Percentiles rank a stretch among this genome's conserved stretches.
phyloP scores from a whole-genome alignment of 305 asterid species.

The Rubia peregrina region DNA sequence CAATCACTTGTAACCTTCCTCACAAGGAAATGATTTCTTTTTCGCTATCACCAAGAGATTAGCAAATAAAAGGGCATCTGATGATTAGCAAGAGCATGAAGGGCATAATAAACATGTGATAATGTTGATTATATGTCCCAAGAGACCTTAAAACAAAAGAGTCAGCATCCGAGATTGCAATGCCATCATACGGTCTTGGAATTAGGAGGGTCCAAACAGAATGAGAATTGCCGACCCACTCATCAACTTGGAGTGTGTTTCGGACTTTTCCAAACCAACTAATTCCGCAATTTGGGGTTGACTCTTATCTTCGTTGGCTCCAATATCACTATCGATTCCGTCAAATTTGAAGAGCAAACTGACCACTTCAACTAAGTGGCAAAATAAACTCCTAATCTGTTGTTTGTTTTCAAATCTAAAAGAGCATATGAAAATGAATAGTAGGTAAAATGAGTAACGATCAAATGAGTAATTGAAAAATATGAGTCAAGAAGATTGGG shows the following conservation, averaged over 20 bases:
- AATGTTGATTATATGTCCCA: conserved; percentile 4
- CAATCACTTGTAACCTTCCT: no score
- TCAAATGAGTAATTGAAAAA: no score
- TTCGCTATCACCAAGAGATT: no score
- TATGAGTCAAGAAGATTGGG: no score
- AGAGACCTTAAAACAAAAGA: background rate
- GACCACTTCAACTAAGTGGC: background rate
- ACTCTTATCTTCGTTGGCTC: conserved; percentile 31
- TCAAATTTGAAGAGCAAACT: conserved; percentile 13
- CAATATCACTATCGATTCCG: conserved; percentile 28
- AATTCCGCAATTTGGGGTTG: conserved; percentile 36
- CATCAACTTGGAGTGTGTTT: background rate
- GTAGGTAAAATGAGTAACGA: no score
- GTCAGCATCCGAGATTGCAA: background rate
- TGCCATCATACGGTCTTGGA: background rate
- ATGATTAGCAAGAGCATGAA: background rate
- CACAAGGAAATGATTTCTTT: no score
- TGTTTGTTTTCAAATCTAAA: no score
- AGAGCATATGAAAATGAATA: no score
- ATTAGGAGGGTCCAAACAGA: background rate
- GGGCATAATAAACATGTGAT: background rate
- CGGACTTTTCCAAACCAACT: conserved; percentile 3
- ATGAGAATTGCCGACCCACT: background rate
- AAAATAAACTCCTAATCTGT: no score
- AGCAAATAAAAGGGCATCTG: background rate